Conservation (phyloP, 345 rosid genomes). For the Brassica cretica region DNA sequence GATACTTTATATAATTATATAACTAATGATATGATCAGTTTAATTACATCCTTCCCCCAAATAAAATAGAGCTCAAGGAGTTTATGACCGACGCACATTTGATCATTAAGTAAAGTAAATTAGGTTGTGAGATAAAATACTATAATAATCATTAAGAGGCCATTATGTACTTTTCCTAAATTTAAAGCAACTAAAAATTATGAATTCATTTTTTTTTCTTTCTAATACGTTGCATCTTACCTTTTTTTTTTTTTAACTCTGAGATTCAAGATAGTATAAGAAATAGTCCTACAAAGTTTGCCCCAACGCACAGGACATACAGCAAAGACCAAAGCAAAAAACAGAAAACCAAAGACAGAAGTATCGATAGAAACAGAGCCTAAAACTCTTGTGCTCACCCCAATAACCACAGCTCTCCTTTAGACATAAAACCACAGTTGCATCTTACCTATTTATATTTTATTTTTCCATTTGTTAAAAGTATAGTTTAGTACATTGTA, state of each 20-base stretch:
- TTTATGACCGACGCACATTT: background rate
- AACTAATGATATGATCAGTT: background rate
- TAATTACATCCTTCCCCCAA: background rate
- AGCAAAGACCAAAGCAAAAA: no score
- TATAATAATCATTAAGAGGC: background rate
- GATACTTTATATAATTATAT: background rate
- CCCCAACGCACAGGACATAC: no score
- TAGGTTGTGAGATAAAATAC: background rate
- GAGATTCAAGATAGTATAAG: no score
- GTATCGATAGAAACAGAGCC: no score
- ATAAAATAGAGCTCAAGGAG: background rate
- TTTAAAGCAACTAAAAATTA: background rate
- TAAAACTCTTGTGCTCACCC: no score
- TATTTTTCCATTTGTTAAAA: background rate
- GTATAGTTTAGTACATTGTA: background rate
- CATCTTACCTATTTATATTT: background rate
- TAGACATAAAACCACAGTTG: no score
- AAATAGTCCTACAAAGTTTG: no score
- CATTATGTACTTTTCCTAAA: background rate
- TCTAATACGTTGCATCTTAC: background rate
- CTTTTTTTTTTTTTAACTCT: no score
- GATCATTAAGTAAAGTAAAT: background rate
- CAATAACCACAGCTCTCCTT: no score
- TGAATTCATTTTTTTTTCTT: background rate
- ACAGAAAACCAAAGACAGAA: no score